Conservation (phyloP, 2,329 filamentous ascomycete species). For the Tolypocladium inflatum region DNA sequence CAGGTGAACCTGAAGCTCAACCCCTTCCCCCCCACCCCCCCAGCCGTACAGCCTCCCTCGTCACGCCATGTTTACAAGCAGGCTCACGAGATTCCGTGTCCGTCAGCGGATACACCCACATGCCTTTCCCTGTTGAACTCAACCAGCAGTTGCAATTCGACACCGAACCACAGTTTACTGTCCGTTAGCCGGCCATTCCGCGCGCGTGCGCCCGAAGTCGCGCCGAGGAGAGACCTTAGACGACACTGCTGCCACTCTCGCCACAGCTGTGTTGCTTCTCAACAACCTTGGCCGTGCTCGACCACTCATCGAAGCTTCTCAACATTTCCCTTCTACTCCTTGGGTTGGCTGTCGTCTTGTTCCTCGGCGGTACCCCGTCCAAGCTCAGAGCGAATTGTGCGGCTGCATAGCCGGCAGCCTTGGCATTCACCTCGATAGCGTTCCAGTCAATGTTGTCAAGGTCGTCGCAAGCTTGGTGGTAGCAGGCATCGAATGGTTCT, state of each 20-base stretch:
- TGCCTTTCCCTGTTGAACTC: no score
- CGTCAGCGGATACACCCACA: no score
- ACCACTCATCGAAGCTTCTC: slow-evolving; percentile 14
- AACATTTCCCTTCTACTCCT: slow-evolving; percentile 14
- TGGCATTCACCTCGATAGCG: slow-evolving; percentile 27
- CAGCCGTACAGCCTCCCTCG: no score
- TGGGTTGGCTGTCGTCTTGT: slow-evolving; percentile 17
- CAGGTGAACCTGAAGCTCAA: no score
- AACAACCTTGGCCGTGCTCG: slow-evolving; percentile 12
- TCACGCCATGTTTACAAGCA: no score
- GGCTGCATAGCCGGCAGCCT: slow-evolving; percentile 39
- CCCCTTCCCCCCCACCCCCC: no score
- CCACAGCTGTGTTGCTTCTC: slow-evolving; percentile 20
- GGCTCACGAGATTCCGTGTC: no score
- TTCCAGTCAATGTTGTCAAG: slow-evolving; percentile 31
- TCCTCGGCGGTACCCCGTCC: slow-evolving; percentile 22
- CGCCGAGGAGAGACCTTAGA: background rate
- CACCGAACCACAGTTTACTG: no score
- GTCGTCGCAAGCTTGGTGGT: slow-evolving; percentile 30
- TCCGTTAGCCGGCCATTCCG: no score
- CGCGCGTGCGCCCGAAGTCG: no score
- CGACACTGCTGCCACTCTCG: slow-evolving; percentile 10
- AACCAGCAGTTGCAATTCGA: no score
- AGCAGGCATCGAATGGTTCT: slow-evolving; percentile 22
- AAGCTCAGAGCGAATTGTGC: slow-evolving; percentile 30